Percentiles rank a stretch among this genome's conserved stretches.
phyloP scores from a whole-genome alignment of 495 filamentous ascomycete species.

The Schizothecium vesticola region DNA sequence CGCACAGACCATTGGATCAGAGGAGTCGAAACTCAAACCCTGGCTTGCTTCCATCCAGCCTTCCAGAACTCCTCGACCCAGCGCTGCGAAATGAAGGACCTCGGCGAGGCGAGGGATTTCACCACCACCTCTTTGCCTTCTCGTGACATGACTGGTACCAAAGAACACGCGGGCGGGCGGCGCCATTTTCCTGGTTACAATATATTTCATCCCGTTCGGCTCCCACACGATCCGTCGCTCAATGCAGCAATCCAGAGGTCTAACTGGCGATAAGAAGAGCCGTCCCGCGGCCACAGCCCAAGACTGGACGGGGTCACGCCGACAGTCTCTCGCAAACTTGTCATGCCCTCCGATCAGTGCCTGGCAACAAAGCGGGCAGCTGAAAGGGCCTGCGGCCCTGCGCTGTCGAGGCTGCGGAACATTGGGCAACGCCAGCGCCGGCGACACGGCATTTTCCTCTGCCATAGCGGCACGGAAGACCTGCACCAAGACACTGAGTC shows the following conservation, averaged over 20 bases:
- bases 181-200: neutral
- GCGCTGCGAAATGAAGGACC: constrained; percentile 4
- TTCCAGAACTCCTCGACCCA: constrained; percentile 9
- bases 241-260: neutral
- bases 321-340: neutral
- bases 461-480: neutral
- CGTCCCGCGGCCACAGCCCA: neutral
- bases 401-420: constrained; percentile 7
- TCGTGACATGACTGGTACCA: neutral
- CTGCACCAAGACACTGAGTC: neutral
- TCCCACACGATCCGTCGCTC: neutral
- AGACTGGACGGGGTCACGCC: neutral
- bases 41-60: constrained; percentile 4
- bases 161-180: neutral
- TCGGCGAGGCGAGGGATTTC: neutral
- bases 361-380: neutral
- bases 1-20: neutral
- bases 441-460: neutral
- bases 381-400: neutral
- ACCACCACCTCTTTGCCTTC: neutral
- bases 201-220: neutral
- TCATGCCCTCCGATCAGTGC: neutral
- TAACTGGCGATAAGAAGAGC: neutral
- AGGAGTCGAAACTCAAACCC: neutral
- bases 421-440: constrained; percentile 2